A percentile compares a stretch with the other conserved stretches of the same genome.
These are phyloP conservation scores for Solanum pinnatisectum DNA, from an alignment of 257 asterid species.

Conservation along the genomic window DNA sequence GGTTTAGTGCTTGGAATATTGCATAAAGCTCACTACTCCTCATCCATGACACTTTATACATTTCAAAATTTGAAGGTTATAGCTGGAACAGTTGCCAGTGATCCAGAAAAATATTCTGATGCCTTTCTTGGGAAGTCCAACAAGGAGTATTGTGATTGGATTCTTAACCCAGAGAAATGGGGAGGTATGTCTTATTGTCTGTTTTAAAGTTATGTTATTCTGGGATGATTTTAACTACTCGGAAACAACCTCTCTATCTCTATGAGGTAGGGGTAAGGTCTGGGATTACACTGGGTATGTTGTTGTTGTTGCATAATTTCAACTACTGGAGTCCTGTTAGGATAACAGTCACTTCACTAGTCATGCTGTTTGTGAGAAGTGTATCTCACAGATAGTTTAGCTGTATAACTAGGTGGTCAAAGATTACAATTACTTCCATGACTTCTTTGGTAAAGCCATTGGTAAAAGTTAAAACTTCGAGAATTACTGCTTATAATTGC, in stretches of 20 bases:
- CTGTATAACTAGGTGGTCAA: not conserved
- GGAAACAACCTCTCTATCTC: not conserved
- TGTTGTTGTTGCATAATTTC: not conserved
- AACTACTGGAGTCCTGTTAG: not conserved
- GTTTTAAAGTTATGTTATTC: not conserved
- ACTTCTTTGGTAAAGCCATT: not conserved
- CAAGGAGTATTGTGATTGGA: constrained; percentile 85
- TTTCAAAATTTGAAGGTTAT: constrained; percentile 50
- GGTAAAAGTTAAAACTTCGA: not conserved
- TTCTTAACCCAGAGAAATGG: constrained; percentile 92
- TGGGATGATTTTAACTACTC: not conserved
- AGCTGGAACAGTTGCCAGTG: constrained; percentile 88
- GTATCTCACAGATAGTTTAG: not conserved
- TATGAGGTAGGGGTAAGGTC: not conserved
- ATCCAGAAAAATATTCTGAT: constrained; percentile 63
- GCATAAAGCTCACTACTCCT: not conserved
- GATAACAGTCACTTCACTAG: not conserved
- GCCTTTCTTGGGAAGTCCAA: constrained; percentile 85
- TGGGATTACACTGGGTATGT: not conserved
- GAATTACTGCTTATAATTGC: not conserved
- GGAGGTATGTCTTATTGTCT: constrained; percentile 54
- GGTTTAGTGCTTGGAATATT: not conserved
- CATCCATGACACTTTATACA: not conserved
- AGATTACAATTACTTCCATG: not conserved
- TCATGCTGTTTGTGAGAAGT: not conserved